Evolutionary conservation across 352 stramenopile species (phyloP).

Genomic region (Thraustochytrium sp.): DNA sequence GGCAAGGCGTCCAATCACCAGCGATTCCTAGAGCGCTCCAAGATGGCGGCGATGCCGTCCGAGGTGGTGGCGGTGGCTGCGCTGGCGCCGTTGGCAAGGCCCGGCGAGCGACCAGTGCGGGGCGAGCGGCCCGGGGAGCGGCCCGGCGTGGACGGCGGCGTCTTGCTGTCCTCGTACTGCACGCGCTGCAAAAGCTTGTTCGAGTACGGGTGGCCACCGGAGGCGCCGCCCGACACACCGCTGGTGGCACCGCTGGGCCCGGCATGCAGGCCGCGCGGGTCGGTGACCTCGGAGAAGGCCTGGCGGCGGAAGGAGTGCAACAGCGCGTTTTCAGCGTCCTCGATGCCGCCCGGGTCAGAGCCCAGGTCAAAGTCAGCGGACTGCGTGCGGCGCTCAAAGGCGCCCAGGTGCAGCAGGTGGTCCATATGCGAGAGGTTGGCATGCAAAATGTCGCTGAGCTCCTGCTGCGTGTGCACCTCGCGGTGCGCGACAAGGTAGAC

Average conservation of each 20-base stretch:
- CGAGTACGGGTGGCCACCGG: too few species aligned
- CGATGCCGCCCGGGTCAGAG: background rate
- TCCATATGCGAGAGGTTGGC: slow-evolving; percentile 7
- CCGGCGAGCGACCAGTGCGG: background rate
- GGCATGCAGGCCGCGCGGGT: background rate
- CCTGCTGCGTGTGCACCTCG: slow-evolving; percentile 34
- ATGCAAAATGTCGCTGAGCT: slow-evolving; percentile 33
- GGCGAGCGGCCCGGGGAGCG: background rate
- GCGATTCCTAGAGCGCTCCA: slow-evolving; percentile 21
- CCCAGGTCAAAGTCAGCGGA: slow-evolving; percentile 4
- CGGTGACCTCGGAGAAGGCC: background rate
- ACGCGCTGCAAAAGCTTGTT: slow-evolving; percentile 5
- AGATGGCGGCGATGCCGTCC: background rate
- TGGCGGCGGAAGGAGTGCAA: background rate
- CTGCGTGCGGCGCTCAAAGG: background rate
- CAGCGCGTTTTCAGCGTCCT: background rate
- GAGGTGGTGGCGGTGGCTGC: background rate
- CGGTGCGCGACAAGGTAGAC: slow-evolving; percentile 28
- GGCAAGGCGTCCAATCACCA: too few species aligned
- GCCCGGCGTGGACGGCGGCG: background rate
- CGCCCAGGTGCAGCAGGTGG: background rate
- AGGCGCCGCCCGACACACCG: too few species aligned
- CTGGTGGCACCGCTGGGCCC: too few species aligned
- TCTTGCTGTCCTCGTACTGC: background rate
- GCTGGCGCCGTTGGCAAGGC: background rate